Evolutionary conservation across 192 early-diverging fungal species (phyloP).

Genomic region (Haplosporangium gracile): DNA sequence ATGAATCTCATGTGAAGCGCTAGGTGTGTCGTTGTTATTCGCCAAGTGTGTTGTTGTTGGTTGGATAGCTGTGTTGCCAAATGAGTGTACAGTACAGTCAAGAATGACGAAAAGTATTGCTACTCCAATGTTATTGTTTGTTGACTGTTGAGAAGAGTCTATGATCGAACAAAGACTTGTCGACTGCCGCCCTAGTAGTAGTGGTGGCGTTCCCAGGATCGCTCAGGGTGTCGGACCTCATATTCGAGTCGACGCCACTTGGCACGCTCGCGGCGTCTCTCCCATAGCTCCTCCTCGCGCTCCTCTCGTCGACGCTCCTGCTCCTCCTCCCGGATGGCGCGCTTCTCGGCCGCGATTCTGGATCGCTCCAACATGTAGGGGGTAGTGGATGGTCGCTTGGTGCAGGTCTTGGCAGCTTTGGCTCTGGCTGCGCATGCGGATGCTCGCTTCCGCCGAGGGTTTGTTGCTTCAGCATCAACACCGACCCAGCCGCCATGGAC

Average conservation of each 20-base stretch:
- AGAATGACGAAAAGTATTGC: no score
- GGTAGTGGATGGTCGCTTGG: not conserved
- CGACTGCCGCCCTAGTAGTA: not conserved
- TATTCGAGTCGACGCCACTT: not conserved
- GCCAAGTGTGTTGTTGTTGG: not conserved
- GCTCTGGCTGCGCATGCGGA: not conserved
- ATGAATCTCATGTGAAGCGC: not conserved
- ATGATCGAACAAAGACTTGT: not conserved
- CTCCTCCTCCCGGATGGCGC: not conserved
- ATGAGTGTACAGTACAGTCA: not conserved
- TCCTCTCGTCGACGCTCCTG: slow-evolving; percentile 2
- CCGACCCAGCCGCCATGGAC: slow-evolving; percentile 33
- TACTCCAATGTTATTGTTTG: not conserved
- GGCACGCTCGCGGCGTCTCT: not conserved
- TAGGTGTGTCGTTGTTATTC: no score
- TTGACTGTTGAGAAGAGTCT: not conserved
- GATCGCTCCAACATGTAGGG: not conserved
- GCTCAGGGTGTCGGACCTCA: not conserved
- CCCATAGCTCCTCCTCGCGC: not conserved
- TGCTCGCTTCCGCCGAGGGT: not conserved
- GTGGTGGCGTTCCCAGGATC: not conserved
- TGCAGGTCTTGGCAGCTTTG: not conserved
- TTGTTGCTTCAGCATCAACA: not conserved
- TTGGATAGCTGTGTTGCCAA: not conserved
- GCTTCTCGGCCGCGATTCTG: not conserved